Evolutionary conservation across 345 rosid species (phyloP).

Genomic region (Camelina laxa): DNA sequence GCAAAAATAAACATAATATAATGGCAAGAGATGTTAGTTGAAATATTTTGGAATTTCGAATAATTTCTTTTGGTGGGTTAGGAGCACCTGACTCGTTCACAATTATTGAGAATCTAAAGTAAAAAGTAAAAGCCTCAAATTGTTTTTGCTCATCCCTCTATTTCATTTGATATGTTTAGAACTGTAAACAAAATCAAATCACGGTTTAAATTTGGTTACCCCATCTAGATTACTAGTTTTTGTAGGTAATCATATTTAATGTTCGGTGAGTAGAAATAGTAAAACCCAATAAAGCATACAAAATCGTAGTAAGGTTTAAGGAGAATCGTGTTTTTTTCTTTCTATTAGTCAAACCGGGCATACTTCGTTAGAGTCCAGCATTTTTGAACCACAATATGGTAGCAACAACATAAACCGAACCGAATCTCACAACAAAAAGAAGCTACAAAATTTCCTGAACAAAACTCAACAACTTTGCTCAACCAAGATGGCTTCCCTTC

Average conservation of each 20-base stretch:
- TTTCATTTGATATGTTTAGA: neutral
- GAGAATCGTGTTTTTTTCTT: neutral
- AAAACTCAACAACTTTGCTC: slow-evolving; percentile 24
- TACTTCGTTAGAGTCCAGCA: neutral
- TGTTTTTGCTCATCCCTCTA: neutral
- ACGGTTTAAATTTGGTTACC: neutral
- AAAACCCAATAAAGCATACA: neutral
- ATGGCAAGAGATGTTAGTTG: slow-evolving; percentile 31
- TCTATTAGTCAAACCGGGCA: neutral
- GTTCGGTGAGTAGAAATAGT: too few relatives aligned
- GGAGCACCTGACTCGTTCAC: slow-evolving; percentile 33
- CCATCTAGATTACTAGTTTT: too few relatives aligned
- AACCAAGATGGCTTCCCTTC: slow-evolving; percentile 9
- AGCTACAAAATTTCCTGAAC: slow-evolving; percentile 38
- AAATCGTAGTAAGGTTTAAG: neutral
- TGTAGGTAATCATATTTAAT: too few relatives aligned
- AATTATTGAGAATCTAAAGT: slow-evolving; percentile 35
- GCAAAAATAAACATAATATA: neutral
- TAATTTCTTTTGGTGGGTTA: slow-evolving; percentile 34
- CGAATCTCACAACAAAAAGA: slow-evolving; percentile 12
- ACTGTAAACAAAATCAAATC: slow-evolving; percentile 8
- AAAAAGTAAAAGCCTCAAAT: neutral
- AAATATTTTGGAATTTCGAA: slow-evolving; percentile 31
- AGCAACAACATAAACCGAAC: slow-evolving; percentile 22
- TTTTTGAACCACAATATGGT: neutral